These are phyloP conservation scores for Penicillium sumatraense DNA, from an alignment of 2,329 filamentous ascomycete genomes.

Conservation along the genomic window DNA sequence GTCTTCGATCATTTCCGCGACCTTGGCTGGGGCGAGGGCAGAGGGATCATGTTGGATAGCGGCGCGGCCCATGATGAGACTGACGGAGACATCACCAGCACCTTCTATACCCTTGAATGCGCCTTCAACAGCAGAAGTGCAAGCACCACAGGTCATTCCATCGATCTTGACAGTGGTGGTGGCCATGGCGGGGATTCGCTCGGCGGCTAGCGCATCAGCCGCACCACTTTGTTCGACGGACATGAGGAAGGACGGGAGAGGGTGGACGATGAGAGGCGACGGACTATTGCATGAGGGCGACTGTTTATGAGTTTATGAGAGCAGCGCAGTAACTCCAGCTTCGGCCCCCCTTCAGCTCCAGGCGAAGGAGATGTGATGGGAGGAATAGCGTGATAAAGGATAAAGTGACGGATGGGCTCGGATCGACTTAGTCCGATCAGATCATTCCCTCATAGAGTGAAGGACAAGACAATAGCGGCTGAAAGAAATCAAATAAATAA, in stretches of 20 bases:
- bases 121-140: constrained; percentile 91
- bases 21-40: constrained; percentile 72
- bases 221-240: constrained; percentile 23
- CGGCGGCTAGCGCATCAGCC: constrained; percentile 17
- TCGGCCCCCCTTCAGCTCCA: not conserved
- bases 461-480: constrained; percentile 5
- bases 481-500: constrained; percentile 11
- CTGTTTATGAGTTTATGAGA: not conserved
- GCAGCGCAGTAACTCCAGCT: not conserved
- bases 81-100: constrained; percentile 85
- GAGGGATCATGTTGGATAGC: constrained; percentile 86
- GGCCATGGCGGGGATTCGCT: constrained; percentile 65
- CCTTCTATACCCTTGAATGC: constrained; percentile 84
- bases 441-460: constrained; percentile 23
- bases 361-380: constrained; percentile 7
- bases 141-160: constrained; percentile 88
- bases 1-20: constrained; percentile 88
- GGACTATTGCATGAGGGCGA: constrained; percentile 24
- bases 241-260: constrained; percentile 17
- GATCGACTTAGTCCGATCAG: constrained; percentile 24
- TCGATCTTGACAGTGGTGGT: constrained; percentile 90
- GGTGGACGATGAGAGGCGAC: not conserved
- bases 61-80: constrained; percentile 93
- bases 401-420: constrained; percentile 23
- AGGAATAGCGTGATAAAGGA: constrained; percentile 18